Base-by-base conservation (phyloP, 768 basidiomycete species). In the Mycena polygramma region DNA sequence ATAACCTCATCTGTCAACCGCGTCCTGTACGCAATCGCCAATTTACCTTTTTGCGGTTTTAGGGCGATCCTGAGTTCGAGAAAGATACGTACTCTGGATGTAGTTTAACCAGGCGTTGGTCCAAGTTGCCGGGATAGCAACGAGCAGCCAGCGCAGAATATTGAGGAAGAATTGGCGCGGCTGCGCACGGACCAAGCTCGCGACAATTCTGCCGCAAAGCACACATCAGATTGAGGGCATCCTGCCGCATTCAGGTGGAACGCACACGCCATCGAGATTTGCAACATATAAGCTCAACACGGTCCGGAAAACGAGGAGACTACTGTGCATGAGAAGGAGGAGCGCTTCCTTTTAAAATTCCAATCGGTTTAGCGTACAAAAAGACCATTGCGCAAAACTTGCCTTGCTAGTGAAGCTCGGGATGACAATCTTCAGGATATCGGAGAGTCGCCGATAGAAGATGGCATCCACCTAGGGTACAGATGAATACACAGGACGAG, bases 251-350 rank as follows among this genome's bases (percentile, higher is more conserved):
- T 46, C 15, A 20, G 19, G 15, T 17, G 17, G 43, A 19, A 84
- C 90, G 73, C 75, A 94, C 93, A 89, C 92, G 80, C 97, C 97
- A 77, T 99, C 97, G 57, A 99, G 86, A 24, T 93, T 90, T 8
- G 97, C 97, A 57, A 99, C 96, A 77, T 98, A 98, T 20, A 99
- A 83, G 19, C 95, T 97, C 54, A 99, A 92, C 2, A 94, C 91
- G 5, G 97, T 99, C 74, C 97, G 84, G 73, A 94, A 92, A 17
- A 99, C 86, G 63, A 99, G 88, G 66, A 99, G 86, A 76, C 91
- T 90, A 17, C 96, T 94, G 81, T 99, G 97, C 86, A 95, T 92
- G 53, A 91, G 81, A 19, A 99, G 87, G 58, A 99, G 88, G 62
- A 94, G 81, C 0, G 96, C 95, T 79, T 98, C 97, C 73, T 30